phyloP scores from a whole-genome alignment of 2,329 filamentous ascomycete species.

The Scytalidium lignicola region DNA sequence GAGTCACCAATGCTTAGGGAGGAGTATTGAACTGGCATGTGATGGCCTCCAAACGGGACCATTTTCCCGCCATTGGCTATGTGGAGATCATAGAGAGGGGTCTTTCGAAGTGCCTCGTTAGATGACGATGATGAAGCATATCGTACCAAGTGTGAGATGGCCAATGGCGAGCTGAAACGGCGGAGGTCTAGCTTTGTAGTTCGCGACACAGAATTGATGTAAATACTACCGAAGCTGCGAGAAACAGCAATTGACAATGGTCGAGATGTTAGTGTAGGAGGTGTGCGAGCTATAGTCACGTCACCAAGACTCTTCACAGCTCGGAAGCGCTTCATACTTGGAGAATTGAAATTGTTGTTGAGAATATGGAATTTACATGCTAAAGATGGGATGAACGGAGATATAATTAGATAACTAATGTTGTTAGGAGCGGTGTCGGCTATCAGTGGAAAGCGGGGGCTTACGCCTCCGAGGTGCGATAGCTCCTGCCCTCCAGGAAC shows the following conservation, averaged over 20 bases:
- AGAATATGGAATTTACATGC: conserved; percentile 1
- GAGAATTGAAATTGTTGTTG: conserved; percentile 14
- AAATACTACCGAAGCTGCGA: background rate
- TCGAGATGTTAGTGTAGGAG: conserved; percentile 13
- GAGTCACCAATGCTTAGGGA: conserved; percentile 74
- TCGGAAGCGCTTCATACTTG: conserved; percentile 25
- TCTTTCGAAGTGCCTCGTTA: conserved; percentile 46
- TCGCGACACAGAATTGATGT: background rate
- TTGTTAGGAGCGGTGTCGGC: conserved; percentile 1
- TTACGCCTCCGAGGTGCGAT: too few species aligned
- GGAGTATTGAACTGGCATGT: conserved; percentile 88
- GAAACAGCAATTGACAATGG: conserved; percentile 20
- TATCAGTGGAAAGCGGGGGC: conserved; percentile 15
- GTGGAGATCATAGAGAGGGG: conserved; percentile 75
- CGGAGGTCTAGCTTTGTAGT: background rate
- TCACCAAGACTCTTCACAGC: conserved; percentile 17
- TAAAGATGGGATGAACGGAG: too few species aligned
- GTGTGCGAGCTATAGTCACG: conserved; percentile 7
- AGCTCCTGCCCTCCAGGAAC: too few species aligned
- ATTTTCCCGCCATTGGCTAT: conserved; percentile 79
- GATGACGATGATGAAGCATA: background rate
- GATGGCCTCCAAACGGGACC: conserved; percentile 91
- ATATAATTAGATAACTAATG: too few species aligned
- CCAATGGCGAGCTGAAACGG: background rate
- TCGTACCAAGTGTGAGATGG: background rate